Evolutionary conservation across 176 grass and related monocot species (phyloP).

Genomic region (Oryza punctata): DNA sequence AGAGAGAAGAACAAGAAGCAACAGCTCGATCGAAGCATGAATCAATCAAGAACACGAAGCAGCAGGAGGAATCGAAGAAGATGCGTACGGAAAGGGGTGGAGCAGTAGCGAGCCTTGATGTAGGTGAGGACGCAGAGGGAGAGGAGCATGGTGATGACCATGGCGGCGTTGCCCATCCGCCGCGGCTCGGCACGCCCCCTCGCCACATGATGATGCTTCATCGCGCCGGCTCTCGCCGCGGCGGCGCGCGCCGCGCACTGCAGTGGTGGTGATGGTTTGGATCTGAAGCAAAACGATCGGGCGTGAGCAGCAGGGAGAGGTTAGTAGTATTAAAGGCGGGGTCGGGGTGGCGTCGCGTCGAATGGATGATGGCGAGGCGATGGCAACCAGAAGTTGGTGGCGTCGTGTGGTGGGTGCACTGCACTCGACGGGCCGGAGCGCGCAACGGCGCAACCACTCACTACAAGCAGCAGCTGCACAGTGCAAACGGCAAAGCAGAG

Average conservation of each 20-base stretch:
- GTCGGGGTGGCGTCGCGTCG: background rate
- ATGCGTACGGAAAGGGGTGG: conserved; percentile 49
- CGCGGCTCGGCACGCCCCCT: conserved; percentile 45
- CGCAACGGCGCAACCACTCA: conserved; percentile 1
- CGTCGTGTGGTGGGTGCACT: background rate
- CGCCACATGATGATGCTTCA: conserved; percentile 38
- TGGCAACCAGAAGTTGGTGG: conserved; percentile 35
- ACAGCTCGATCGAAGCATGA: too few relatives aligned
- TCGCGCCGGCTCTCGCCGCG: background rate
- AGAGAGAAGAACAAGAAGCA: too few relatives aligned
- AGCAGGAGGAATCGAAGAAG: background rate
- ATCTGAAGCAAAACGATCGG: conserved; percentile 14
- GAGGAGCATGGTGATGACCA: conserved; percentile 64
- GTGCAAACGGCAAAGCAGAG: background rate
- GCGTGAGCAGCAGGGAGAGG: background rate
- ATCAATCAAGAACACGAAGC: background rate
- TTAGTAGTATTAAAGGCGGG: conserved; percentile 40
- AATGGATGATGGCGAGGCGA: conserved; percentile 20
- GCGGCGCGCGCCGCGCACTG: background rate
- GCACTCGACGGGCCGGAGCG: too few relatives aligned
- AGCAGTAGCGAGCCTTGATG: conserved; percentile 69
- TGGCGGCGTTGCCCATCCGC: conserved; percentile 55
- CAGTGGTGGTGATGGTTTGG: background rate
- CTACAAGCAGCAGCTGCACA: background rate
- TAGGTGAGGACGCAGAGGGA: conserved; percentile 67